phyloP scores from a whole-genome alignment of 169 alveolate species.

The Cryptosporidium baileyi region DNA sequence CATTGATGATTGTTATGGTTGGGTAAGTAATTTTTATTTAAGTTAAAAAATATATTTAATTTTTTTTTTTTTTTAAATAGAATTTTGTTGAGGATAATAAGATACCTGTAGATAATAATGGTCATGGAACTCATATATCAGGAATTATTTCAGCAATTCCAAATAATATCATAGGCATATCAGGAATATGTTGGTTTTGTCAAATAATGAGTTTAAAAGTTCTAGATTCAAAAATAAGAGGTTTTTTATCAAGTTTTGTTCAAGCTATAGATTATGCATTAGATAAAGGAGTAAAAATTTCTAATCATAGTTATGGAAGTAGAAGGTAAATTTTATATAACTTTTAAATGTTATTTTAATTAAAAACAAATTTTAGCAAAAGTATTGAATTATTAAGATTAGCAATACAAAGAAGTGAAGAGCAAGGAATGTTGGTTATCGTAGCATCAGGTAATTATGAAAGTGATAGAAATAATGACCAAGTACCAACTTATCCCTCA shows the following conservation, averaged over 20 bases:
- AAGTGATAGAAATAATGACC: slow-evolving; percentile 31
- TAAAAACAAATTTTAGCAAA: neutral
- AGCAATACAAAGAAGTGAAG: slow-evolving; percentile 64
- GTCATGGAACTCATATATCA: slow-evolving; percentile 80
- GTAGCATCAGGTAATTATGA: slow-evolving; percentile 63
- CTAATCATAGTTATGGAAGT: slow-evolving; percentile 80
- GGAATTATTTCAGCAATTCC: slow-evolving; percentile 81
- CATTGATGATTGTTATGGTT: slow-evolving; percentile 79
- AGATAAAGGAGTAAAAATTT: slow-evolving; percentile 75
- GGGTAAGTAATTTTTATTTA: slow-evolving; percentile 70
- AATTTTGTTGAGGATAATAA: slow-evolving; percentile 75
- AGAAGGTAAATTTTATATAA: slow-evolving; percentile 54
- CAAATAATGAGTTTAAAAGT: slow-evolving; percentile 75
- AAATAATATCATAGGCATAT: slow-evolving; percentile 74
- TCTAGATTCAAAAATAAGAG: slow-evolving; percentile 75
- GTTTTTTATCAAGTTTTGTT: slow-evolving; percentile 76
- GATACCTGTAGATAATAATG: slow-evolving; percentile 80
- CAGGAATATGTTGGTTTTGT: slow-evolving; percentile 81
- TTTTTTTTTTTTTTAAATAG: slow-evolving; percentile 14
- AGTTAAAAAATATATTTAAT: neutral
- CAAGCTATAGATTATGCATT: slow-evolving; percentile 78
- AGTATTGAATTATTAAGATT: slow-evolving; percentile 45
- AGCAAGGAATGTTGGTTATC: slow-evolving; percentile 60
- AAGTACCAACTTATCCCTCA: slow-evolving; percentile 53
- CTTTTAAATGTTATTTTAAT: neutral